phyloP scores from a whole-genome alignment of 2,329 filamentous ascomycete species.

The Periglandula ipomoeae region DNA sequence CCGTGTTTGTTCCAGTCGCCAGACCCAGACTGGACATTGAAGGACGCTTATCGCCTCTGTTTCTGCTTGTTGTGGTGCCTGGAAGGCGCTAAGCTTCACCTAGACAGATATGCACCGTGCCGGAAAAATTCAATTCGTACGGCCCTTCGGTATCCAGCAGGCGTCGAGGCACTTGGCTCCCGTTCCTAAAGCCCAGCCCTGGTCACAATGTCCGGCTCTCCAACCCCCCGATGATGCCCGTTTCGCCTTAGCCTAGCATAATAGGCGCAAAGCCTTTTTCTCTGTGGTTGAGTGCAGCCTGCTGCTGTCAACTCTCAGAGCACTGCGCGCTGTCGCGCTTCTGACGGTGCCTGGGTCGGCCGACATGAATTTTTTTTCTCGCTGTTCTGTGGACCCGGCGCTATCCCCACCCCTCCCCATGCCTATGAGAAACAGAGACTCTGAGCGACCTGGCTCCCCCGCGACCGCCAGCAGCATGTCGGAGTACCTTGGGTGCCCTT shows the following conservation, averaged over 20 bases:
- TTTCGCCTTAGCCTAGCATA: not conserved
- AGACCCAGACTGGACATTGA: too few relatives aligned
- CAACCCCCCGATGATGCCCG: not conserved
- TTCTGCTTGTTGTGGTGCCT: not conserved
- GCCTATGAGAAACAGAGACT: not conserved
- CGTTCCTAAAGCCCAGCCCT: not conserved
- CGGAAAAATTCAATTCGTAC: slow-evolving; percentile 1
- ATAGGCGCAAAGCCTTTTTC: slow-evolving; percentile 1
- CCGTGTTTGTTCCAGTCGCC: not conserved
- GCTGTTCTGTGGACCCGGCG: not conserved
- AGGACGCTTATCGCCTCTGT: too few relatives aligned
- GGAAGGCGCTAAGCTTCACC: not conserved
- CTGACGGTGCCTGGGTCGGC: not conserved
- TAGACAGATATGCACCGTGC: slow-evolving; percentile 1
- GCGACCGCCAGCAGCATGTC: not conserved
- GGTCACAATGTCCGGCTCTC: not conserved
- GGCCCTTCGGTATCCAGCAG: not conserved
- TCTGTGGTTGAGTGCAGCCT: not conserved
- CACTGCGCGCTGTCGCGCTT: not conserved
- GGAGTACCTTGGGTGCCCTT: slow-evolving; percentile 4
- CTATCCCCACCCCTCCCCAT: not conserved
- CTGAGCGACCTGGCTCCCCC: not conserved
- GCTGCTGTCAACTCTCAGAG: not conserved
- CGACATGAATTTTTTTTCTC: not conserved
- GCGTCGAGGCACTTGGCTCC: not conserved